Conservation (phyloP, 78 protist species). For the slime mould (Dictyostelium discoideum) region dicty_2.7 NC_007091.3:332501-333000, state of each 20-base stretch:
- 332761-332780: neutral
- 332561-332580: neutral
- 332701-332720: neutral
- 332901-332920: constrained; percentile 15
- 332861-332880: neutral
- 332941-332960: neutral
- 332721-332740: neutral
- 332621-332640: constrained; percentile 45
- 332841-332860: constrained; percentile 37
- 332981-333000: neutral
- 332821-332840: constrained; percentile 22
- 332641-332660: constrained; percentile 2
- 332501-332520: constrained; percentile 3
- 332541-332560: neutral
- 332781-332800: neutral
- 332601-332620: constrained; percentile 2
- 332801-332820: constrained; percentile 31
- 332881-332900: constrained; percentile 21
- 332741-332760: neutral
- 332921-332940: neutral
- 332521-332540: constrained; percentile 1
- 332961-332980: neutral
- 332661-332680: neutral
- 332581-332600: neutral
- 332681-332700: neutral